phyloP scores from a whole-genome alignment of 2,329 filamentous ascomycete genomes.

The Phaeosphaeriaceae sp. region DNA sequence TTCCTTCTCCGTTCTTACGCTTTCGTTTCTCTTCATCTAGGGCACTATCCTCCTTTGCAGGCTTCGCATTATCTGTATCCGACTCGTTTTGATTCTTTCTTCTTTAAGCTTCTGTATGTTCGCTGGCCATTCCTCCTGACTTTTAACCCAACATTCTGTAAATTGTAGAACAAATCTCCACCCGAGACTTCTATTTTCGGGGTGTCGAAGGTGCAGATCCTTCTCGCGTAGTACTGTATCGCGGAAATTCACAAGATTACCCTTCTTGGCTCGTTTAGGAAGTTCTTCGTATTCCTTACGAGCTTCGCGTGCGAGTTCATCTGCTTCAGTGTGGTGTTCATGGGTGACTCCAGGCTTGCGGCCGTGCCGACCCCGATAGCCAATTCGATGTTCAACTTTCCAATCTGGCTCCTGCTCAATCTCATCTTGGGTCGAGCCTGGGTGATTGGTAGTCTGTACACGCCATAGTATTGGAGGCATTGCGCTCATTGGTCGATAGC shows the following conservation, averaged over 20 bases:
- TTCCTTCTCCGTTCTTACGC: slow-evolving; percentile 36
- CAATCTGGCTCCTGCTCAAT: slow-evolving; percentile 55
- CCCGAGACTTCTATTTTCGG: slow-evolving; percentile 53
- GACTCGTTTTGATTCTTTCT: slow-evolving; percentile 33
- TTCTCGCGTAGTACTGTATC: slow-evolving; percentile 38
- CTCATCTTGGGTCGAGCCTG: slow-evolving; percentile 48
- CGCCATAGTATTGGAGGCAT: slow-evolving; percentile 41
- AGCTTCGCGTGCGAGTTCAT: slow-evolving; percentile 32
- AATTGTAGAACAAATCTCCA: slow-evolving; percentile 60
- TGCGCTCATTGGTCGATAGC: no score
- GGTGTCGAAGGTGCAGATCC: slow-evolving; percentile 54
- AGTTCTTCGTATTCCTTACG: slow-evolving; percentile 33
- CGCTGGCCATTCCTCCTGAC: slow-evolving; percentile 56
- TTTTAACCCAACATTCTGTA: slow-evolving; percentile 59
- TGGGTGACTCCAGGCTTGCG: slow-evolving; percentile 51
- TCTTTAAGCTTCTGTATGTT: slow-evolving; percentile 52
- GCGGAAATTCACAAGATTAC: slow-evolving; percentile 49
- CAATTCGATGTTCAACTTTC: slow-evolving; percentile 40
- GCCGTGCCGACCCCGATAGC: slow-evolving; percentile 47
- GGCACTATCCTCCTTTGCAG: slow-evolving; percentile 8
- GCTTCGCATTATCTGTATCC: slow-evolving; percentile 33
- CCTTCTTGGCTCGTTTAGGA: slow-evolving; percentile 27
- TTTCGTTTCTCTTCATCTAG: slow-evolving; percentile 39
- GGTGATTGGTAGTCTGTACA: slow-evolving; percentile 41
- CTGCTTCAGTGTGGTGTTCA: slow-evolving; percentile 28